Conservation (phyloP, 1,284 basidiomycete species). For the Tetrapyrgos nigripes region DNA sequence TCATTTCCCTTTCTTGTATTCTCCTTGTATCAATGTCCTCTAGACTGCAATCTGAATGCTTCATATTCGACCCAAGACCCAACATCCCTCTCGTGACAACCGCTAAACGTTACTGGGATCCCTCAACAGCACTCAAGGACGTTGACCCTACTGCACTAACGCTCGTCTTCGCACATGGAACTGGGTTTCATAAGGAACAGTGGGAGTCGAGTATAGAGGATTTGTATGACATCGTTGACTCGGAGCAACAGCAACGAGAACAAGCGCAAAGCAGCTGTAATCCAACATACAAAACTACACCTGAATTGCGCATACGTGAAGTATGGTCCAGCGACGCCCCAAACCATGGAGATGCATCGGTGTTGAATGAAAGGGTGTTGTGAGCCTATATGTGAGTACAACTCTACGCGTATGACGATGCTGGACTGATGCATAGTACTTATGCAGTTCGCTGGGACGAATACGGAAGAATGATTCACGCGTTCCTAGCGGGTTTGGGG, state of each 20-base stretch:
- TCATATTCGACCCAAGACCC: slow-evolving; percentile 58
- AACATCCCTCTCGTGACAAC: slow-evolving; percentile 52
- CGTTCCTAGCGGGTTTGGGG: slow-evolving; percentile 31
- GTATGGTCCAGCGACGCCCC: slow-evolving; percentile 60
- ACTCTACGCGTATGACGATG: not conserved
- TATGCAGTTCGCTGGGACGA: slow-evolving; percentile 40
- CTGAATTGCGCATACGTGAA: slow-evolving; percentile 56
- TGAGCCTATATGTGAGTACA: slow-evolving; percentile 45
- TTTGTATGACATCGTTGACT: slow-evolving; percentile 42
- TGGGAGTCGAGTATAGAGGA: slow-evolving; percentile 62
- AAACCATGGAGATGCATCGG: slow-evolving; percentile 60
- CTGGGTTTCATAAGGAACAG: slow-evolving; percentile 60
- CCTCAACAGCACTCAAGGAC: slow-evolving; percentile 32
- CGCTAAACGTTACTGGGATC: slow-evolving; percentile 55
- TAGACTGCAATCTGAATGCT: slow-evolving; percentile 35
- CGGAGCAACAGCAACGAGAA: too few relatives aligned
- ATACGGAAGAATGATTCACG: slow-evolving; percentile 40
- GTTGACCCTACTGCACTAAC: slow-evolving; percentile 50
- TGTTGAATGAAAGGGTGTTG: slow-evolving; percentile 52
- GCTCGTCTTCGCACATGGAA: slow-evolving; percentile 57
- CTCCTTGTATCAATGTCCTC: not conserved
- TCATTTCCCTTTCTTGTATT: too few relatives aligned
- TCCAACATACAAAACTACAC: slow-evolving; percentile 26
- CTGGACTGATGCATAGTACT: not conserved
- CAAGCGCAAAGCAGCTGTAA: too few relatives aligned